Base-by-base conservation (phyloP, 1,284 basidiomycete species). In the Malassezia obtusa region DNA sequence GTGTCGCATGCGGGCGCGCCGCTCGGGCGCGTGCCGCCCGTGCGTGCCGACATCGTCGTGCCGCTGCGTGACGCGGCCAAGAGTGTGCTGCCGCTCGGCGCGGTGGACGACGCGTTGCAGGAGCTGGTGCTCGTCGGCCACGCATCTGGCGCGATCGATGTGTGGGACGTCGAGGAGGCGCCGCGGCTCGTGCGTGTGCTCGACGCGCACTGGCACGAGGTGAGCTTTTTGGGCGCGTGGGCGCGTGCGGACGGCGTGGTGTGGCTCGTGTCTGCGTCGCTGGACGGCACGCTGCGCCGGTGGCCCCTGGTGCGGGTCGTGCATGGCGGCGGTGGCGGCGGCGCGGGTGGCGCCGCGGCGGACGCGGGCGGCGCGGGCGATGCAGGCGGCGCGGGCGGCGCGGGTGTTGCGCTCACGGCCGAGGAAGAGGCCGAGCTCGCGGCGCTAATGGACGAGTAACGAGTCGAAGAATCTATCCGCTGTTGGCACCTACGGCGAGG, bases 401-500 rank as follows among this genome's bases (percentile, higher is more conserved):
- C n/a, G 40, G 37, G 26, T 7, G 12, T 43, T 0, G 37, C 53
- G 28, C 49, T 69, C 40, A 69, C 67, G 0, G 60, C 60, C 0
- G 63, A 69, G 31, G 67, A 69, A 24, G 64, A 69, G 44, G 65
- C 63, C 2, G 65, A 69, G 28, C 48, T 66, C 11, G 64, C 58
- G 12, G 67, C 63, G 35, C 45, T 67, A 9, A 58, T 68, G 53
- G 50, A 36, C 26, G 43, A 47, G 28, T 25, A 44, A 8, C 28
- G 12, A 40, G 14, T 17, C 14, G 5, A 21, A 9, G 15, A 25
- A 43, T 38, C 39, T 63, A 68, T 51, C 60, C 64, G 38, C 63
- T 65, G 50, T 60, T 64, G 33, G 69, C 66, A 11, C 69, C 68
- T 7, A 72, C 69, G 17, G 71, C 71, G 17, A 73, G 55, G 21